Evolutionary conservation across 2,329 filamentous ascomycete species (phyloP).

Genomic region (Penicillium olsonii): DNA sequence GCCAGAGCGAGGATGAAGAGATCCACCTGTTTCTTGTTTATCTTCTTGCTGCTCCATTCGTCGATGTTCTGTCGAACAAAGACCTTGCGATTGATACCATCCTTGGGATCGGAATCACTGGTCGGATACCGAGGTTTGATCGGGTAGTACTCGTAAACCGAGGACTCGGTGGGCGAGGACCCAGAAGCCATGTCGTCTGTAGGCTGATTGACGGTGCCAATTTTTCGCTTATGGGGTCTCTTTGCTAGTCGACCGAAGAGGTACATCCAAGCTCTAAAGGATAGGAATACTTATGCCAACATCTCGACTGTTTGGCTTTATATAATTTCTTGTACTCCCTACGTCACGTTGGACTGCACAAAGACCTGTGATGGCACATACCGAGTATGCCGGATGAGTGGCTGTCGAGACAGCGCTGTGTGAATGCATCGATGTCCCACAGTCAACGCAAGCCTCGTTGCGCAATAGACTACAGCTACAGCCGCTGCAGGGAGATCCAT

Average conservation of each 20-base stretch:
- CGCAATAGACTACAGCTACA: not conserved
- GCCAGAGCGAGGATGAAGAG: conserved; percentile 18
- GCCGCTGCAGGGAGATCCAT: not conserved
- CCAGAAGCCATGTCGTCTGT: not conserved
- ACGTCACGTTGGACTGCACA: no score
- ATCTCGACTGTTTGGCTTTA: not conserved
- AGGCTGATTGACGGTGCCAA: not conserved
- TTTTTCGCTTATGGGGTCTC: conserved; percentile 1
- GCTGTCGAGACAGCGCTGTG: not conserved
- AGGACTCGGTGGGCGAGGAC: not conserved
- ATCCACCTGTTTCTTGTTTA: conserved; percentile 18
- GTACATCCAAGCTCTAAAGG: conserved; percentile 2
- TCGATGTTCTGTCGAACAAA: conserved; percentile 19
- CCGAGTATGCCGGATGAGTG: no score
- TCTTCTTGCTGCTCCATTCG: conserved; percentile 13
- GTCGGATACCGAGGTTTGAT: conserved; percentile 1
- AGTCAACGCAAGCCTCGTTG: not conserved
- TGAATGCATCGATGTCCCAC: not conserved
- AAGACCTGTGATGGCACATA: no score
- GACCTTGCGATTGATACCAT: conserved; percentile 8
- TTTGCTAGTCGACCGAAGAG: conserved; percentile 3
- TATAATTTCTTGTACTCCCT: not conserved
- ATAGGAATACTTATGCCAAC: not conserved
- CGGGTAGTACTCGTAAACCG: conserved; percentile 1
- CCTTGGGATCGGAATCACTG: not conserved